Conservation (phyloP, 1,284 basidiomycete genomes). For the Cutaneotrichosporon spelunceum region DNA sequence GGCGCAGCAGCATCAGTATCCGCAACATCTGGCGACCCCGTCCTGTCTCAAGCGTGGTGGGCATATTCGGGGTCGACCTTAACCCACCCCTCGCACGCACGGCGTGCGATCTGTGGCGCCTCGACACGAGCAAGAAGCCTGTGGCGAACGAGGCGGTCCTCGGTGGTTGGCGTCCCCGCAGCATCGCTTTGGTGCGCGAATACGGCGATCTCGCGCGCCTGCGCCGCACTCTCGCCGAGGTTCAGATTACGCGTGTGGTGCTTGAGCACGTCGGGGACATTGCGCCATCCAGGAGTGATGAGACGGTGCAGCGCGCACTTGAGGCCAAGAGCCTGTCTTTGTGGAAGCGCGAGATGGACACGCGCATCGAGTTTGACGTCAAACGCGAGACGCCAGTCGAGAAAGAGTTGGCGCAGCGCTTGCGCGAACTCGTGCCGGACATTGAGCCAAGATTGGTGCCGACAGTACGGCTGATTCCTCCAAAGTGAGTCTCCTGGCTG, state of each 20-base stretch:
- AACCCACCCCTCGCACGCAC: conserved; percentile 81
- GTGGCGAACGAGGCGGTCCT: conserved; percentile 85
- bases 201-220: conserved; percentile 66
- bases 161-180: conserved; percentile 76
- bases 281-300: conserved; percentile 49
- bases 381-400: conserved; percentile 53
- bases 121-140: conserved; percentile 91
- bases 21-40: conserved; percentile 66
- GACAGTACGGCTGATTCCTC: conserved; percentile 21
- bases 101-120: conserved; percentile 83
- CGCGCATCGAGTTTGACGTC: conserved; percentile 60
- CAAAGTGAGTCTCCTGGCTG: conserved; percentile 6
- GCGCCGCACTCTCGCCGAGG: conserved; percentile 75
- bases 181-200: conserved; percentile 82
- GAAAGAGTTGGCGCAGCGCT: conserved; percentile 52
- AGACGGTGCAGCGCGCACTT: conserved; percentile 62
- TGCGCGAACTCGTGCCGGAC: conserved; percentile 55
- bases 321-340: conserved; percentile 64
- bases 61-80: conserved; percentile 74
- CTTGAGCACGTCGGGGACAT: conserved; percentile 52
- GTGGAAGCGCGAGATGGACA: conserved; percentile 79
- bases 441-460: conserved; percentile 46
- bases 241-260: conserved; percentile 79
- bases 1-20: conserved; percentile 63
- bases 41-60: conserved; percentile 46